Base-by-base conservation (phyloP, 768 basidiomycete genomes). In the Rhizopogon sp. region DNA sequence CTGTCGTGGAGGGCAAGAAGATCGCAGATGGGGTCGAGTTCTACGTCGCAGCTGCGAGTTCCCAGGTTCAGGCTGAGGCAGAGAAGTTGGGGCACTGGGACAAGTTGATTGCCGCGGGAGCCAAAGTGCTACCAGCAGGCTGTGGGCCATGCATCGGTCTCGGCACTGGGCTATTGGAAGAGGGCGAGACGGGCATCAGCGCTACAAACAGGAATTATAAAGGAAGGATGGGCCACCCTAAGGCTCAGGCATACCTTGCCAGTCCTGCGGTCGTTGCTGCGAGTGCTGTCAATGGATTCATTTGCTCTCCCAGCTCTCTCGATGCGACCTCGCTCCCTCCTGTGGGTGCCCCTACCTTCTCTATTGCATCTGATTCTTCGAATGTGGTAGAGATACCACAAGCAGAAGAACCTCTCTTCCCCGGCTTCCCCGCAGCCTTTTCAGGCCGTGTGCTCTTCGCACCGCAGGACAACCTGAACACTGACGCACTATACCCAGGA, bases 131-230 rank as follows among this genome's bases (percentile, higher is more conserved):
- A 0, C 97, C 97, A 10, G 88, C 96, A 0, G 97, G 97, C 1
- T 99, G 97, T 65, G 97, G 97, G 0, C 97, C 97, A 3, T 99
- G 97, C 69, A 99, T 99, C 59, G 97, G 97, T 20, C 81, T 99
- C 5, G 97, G 97, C 1, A 87, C 84, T 0, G 97, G 97, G 10
- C 72, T 98, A 52, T 74, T 99, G 37, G 88, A 98, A 68, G 95
- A 98, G 60, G 97, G 96, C 2, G 82, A 99, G 70, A 88, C 87
- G 1, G 96, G 97, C 1, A 98, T 99, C 66, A 96, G 93, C 59
- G 97, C 97, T 4, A 98, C 96, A 6, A 99, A 99, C 72, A 79
- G 97, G 72, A 99, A 99, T 66, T 99, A 98, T 76, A 98, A 99
- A 76, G 97, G 97, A 3, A 81, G 97, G 4, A 99, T 99, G 97